These are phyloP conservation scores for Wallacemonas rigidus DNA, from an alignment of 208 protist species.

Conservation along the genomic window DNA sequence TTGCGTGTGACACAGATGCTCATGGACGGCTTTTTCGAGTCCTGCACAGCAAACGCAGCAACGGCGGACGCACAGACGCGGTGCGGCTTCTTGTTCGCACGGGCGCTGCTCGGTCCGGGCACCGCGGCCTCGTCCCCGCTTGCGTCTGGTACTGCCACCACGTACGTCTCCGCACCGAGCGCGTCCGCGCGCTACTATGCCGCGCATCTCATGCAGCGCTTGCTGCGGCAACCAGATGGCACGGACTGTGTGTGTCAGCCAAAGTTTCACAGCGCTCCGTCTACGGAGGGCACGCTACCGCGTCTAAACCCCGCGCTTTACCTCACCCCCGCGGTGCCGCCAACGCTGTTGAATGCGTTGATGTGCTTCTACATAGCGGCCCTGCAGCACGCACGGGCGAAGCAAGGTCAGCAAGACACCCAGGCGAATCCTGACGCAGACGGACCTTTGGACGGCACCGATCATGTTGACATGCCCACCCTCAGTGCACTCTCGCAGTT, in stretches of 20 bases:
- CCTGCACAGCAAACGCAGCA: slow-evolving; percentile 4
- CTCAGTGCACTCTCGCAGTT: slow-evolving; percentile 11
- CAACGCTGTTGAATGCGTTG: slow-evolving; percentile 9
- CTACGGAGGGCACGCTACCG: slow-evolving; percentile 3
- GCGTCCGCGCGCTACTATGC: slow-evolving; percentile 71
- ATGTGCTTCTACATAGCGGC: slow-evolving; percentile 14
- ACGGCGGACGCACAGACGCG: not conserved
- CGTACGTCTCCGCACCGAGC: slow-evolving; percentile 13
- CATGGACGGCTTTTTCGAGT: slow-evolving; percentile 16
- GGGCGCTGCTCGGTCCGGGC: slow-evolving; percentile 7
- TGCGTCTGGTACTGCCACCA: not conserved
- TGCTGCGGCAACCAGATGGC: slow-evolving; percentile 34
- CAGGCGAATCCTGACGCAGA: not conserved
- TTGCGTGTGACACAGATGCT: slow-evolving; percentile 10
- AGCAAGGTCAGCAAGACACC: not conserved
- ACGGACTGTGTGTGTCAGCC: slow-evolving; percentile 15
- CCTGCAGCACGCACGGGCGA: not conserved
- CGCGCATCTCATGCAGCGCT: slow-evolving; percentile 51
- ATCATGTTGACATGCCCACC: not conserved
- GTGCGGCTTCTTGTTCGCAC: not conserved
- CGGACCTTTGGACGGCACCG: not conserved
- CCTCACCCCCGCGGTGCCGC: slow-evolving; percentile 10
- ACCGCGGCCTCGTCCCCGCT: not conserved
- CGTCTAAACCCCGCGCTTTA: slow-evolving; percentile 1
- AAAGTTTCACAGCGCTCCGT: not conserved